Conservation (phyloP, 176 grass and related monocot genomes). For the Musa schizocarpa region DNA sequence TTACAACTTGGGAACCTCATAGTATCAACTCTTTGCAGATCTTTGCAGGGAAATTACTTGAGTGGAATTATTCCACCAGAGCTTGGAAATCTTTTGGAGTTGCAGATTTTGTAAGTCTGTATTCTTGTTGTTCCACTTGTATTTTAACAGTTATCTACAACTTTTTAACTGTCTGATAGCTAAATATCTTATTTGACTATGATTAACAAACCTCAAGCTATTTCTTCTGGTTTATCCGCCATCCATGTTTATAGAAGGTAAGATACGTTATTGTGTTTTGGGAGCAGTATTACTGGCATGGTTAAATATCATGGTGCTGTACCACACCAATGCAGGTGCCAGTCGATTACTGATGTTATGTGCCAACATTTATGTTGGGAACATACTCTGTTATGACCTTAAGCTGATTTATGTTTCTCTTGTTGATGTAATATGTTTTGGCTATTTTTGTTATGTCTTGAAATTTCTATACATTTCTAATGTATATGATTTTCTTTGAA, state of each 20-base stretch:
- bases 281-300: too few relatives aligned
- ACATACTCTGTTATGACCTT: not conserved
- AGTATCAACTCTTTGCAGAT: conserved; percentile 40
- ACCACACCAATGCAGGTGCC: not conserved
- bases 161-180: not conserved
- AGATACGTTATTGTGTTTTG: too few relatives aligned
- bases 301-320: not conserved
- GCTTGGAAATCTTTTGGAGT: conserved; percentile 70
- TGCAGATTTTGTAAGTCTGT: conserved; percentile 67
- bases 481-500: not conserved
- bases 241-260: too few relatives aligned
- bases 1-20: not conserved
- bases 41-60: conserved; percentile 93
- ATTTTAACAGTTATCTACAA: not conserved
- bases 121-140: conserved; percentile 5
- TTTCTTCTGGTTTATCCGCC: not conserved
- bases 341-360: not conserved
- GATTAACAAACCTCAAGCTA: not conserved
- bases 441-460: too few relatives aligned
- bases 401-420: not conserved
- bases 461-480: not conserved
- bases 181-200: not conserved
- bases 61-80: conserved; percentile 80
- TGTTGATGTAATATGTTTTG: too few relatives aligned
- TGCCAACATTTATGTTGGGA: not conserved